Evolutionary conservation across 805 yeast genomes (phyloP).

Genomic region (Monosporozyma yasuniensis): DNA sequence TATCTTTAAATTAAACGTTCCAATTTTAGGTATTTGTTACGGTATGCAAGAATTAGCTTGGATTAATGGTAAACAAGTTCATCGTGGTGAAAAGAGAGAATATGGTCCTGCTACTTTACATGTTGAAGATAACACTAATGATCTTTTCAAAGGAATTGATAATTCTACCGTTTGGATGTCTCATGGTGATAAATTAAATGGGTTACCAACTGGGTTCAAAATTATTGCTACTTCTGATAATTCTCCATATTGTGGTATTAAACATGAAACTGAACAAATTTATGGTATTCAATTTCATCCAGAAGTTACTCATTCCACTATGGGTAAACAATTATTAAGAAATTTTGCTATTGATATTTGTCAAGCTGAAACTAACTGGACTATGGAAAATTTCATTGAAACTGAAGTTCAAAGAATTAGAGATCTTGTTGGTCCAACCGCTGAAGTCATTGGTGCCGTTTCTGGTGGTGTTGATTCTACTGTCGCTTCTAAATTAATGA

Average conservation of each 20-base stretch:
- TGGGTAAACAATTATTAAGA: constrained; percentile 78
- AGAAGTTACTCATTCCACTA: constrained; percentile 91
- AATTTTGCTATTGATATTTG: constrained; percentile 93
- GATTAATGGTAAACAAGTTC: constrained; percentile 86
- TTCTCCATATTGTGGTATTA: constrained; percentile 93
- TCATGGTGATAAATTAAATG: constrained; percentile 91
- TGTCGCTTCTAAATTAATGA: constrained; percentile 96
- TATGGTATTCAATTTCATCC: constrained; percentile 99
- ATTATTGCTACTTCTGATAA: constrained; percentile 85
- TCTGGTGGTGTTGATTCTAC: constrained; percentile 99
- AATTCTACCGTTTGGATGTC: constrained; percentile 99
- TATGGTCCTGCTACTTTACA: constrained; percentile 91
- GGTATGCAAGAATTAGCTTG: constrained; percentile 99
- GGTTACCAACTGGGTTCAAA: constrained; percentile 82
- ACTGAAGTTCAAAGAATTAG: constrained; percentile 92
- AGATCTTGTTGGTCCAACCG: constrained; percentile 88
- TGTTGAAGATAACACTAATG: constrained; percentile 57
- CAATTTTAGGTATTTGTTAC: constrained; percentile 94
- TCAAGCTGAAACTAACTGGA: constrained; percentile 84
- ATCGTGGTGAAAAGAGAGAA: constrained; percentile 95
- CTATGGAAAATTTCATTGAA: constrained; percentile 95
- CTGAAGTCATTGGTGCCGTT: constrained; percentile 98
- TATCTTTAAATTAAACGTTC: constrained; percentile 82
- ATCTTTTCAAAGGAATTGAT: constrained; percentile 80
- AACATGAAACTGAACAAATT: constrained; percentile 61